Conservation (phyloP, 306 rosid genomes). For the Medicago arabica region DNA sequence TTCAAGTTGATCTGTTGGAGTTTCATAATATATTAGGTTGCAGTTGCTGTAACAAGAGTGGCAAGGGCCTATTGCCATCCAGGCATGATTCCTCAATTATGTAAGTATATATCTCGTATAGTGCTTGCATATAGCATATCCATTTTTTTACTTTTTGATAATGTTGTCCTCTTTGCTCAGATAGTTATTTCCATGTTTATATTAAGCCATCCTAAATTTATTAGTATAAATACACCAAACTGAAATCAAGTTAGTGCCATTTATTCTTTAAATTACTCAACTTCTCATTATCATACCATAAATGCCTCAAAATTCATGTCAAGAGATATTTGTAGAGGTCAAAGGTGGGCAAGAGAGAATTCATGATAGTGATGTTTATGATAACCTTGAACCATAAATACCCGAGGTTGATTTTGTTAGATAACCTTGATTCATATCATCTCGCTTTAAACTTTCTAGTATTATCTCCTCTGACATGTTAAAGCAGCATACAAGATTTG, state of each 20-base stretch:
- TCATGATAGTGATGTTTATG: neutral
- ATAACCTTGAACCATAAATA: neutral
- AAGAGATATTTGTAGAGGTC: neutral
- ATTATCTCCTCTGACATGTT: slow-evolving; percentile 24
- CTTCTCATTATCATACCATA: slow-evolving; percentile 12
- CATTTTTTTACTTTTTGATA: slow-evolving; percentile 7
- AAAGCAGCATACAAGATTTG: neutral
- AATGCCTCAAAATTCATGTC: neutral
- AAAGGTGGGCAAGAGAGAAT: neutral
- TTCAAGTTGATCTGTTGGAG: slow-evolving; percentile 90
- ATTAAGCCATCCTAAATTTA: too few species aligned
- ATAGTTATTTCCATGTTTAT: slow-evolving; percentile 27
- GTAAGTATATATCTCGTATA: slow-evolving; percentile 56
- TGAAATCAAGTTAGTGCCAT: slow-evolving; percentile 12
- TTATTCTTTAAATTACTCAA: neutral
- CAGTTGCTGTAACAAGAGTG: slow-evolving; percentile 73
- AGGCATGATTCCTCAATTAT: slow-evolving; percentile 86
- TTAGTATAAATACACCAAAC: slow-evolving; percentile 3
- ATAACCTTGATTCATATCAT: slow-evolving; percentile 14
- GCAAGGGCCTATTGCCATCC: slow-evolving; percentile 61
- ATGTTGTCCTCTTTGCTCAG: neutral
- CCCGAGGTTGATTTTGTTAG: neutral
- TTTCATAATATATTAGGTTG: slow-evolving; percentile 71
- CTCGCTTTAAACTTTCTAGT: neutral
- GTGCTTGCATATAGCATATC: slow-evolving; percentile 1